These are phyloP conservation scores for Bidens hawaiensis DNA, from an alignment of 140 eudicot genomes.

Conservation along the genomic window DNA sequence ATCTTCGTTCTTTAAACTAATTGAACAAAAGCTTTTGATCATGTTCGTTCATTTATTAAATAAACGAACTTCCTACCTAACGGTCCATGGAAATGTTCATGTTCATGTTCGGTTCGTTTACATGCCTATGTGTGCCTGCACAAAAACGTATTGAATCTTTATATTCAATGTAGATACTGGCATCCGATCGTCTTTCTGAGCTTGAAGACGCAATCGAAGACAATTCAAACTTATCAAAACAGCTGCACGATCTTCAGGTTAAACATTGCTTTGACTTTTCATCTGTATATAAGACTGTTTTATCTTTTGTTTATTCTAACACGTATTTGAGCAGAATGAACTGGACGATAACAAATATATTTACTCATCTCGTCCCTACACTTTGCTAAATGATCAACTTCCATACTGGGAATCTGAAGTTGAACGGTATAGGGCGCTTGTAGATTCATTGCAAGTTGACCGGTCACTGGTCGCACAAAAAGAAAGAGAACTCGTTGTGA, in stretches of 20 bases:
- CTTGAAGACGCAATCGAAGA: constrained; percentile 90
- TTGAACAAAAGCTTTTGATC: too few species aligned
- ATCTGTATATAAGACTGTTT: background rate
- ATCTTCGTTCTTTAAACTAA: too few species aligned
- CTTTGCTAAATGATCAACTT: constrained; percentile 75
- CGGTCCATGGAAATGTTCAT: too few species aligned
- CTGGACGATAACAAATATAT: constrained; percentile 63
- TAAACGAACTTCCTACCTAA: too few species aligned
- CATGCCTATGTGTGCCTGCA: background rate
- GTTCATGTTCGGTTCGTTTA: too few species aligned
- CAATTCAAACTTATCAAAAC: constrained; percentile 58
- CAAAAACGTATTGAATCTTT: constrained; percentile 1
- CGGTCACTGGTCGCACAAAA: constrained; percentile 64
- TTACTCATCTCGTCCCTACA: constrained; percentile 64
- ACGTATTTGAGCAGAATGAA: constrained; percentile 60
- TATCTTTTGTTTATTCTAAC: background rate
- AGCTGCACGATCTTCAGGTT: constrained; percentile 91
- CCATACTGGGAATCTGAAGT: constrained; percentile 83
- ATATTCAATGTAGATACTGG: constrained; percentile 54
- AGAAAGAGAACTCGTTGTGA: constrained; percentile 65
- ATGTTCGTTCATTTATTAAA: too few species aligned
- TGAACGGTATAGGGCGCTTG: constrained; percentile 47
- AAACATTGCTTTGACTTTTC: background rate
- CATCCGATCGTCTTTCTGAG: constrained; percentile 83
- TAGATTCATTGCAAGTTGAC: constrained; percentile 83